Conservation (phyloP, 106 monocot genomes). For the Agapanthus africanus region DNA sequence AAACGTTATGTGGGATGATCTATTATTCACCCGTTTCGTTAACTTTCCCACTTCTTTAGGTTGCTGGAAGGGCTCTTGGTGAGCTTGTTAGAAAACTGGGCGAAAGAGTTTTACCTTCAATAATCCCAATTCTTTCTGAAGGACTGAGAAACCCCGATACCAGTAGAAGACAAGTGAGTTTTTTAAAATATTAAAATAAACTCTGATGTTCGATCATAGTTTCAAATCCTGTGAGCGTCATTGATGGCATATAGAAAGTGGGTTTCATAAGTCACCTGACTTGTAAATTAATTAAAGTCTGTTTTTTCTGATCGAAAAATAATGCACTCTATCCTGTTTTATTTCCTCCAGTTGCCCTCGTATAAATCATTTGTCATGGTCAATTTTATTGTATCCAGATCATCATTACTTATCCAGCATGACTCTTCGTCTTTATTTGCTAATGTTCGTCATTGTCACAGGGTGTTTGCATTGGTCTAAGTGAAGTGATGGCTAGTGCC, state of each 20-base stretch:
- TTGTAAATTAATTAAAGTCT: too few relatives aligned
- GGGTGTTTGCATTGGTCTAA: conserved; percentile 97
- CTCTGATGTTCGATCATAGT: background rate
- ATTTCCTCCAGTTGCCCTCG: background rate
- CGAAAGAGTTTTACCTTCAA: conserved; percentile 93
- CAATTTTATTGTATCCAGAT: background rate
- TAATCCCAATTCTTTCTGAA: conserved; percentile 84
- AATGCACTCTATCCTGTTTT: background rate
- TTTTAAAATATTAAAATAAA: conserved; percentile 86
- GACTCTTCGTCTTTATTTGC: background rate
- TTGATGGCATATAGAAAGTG: background rate
- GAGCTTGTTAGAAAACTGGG: conserved; percentile 98
- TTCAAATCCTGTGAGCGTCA: background rate
- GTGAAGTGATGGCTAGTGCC: conserved; percentile 96
- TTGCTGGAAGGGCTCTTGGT: conserved; percentile 88
- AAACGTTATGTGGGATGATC: background rate
- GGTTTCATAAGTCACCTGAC: too few relatives aligned
- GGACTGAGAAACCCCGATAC: conserved; percentile 72
- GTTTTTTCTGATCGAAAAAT: background rate
- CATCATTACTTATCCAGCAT: background rate
- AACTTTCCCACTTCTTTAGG: conserved; percentile 28
- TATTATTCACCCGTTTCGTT: background rate
- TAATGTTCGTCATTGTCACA: conserved; percentile 14
- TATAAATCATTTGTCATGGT: background rate
- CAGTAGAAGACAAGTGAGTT: conserved; percentile 92